These are phyloP conservation scores for Debaryomyces psychrophilus DNA, from an alignment of 1,139 yeast genomes.

Conservation along the genomic window DNA sequence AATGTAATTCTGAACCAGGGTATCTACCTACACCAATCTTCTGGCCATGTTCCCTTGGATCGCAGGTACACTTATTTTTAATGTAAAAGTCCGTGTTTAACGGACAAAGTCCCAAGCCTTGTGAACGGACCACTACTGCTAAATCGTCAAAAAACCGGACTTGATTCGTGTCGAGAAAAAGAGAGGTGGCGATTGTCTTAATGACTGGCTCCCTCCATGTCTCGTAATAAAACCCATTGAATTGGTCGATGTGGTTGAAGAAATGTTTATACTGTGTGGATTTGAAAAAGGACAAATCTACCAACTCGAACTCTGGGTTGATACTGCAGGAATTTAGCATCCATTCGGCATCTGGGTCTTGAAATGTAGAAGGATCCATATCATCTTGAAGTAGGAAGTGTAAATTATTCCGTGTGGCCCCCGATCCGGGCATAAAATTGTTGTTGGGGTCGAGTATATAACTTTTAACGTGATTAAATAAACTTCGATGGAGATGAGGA, in stretches of 20 bases:
- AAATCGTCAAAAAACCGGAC: conserved; percentile 22
- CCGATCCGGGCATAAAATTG: conserved; percentile 10
- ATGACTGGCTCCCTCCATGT: conserved; percentile 25
- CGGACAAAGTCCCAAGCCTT: conserved; percentile 23
- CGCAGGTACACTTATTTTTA: conserved; percentile 17
- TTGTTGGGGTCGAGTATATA: conserved; percentile 12
- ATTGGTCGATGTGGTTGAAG: conserved; percentile 18
- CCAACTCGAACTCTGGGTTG: conserved; percentile 22
- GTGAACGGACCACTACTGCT: conserved; percentile 16
- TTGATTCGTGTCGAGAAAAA: conserved; percentile 17
- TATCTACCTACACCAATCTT: not conserved
- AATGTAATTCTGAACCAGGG: not conserved
- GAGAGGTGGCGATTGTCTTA: conserved; percentile 20
- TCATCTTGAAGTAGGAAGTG: conserved; percentile 14
- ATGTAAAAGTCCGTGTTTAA: conserved; percentile 16
- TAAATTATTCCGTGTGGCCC: conserved; percentile 12
- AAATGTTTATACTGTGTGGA: conserved; percentile 17
- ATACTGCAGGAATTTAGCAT: conserved; percentile 18
- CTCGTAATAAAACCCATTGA: conserved; percentile 19
- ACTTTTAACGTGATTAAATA: conserved; percentile 15
- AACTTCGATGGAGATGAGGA: conserved; percentile 17
- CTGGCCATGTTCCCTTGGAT: conserved; percentile 14
- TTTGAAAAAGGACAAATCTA: conserved; percentile 17
- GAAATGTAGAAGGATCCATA: conserved; percentile 6
- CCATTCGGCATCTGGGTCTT: conserved; percentile 13